Base-by-base conservation (phyloP, 495 filamentous ascomycete genomes). In the Glonium stellatum region DNA sequence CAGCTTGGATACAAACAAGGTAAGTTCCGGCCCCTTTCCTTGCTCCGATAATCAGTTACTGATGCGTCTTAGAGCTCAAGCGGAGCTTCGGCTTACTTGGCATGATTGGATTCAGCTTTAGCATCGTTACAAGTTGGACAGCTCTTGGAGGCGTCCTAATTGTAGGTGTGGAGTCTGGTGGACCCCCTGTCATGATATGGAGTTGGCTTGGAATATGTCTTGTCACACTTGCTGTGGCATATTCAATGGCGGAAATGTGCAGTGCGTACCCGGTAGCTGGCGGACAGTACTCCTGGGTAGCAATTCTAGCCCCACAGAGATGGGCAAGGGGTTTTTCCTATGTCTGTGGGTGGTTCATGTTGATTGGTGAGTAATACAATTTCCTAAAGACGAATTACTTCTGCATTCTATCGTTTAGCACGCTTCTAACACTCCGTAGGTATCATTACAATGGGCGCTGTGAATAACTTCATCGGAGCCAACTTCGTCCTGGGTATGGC, bases 81-180 rank as follows among this genome's bases (percentile, higher is more conserved):
- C 76, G 81, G 13, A 78, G 78, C 10, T 84, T 82, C 55, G 74
- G 81, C n/a, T 61, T 83, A 46, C 64, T 84, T 36, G 79, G 78
- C 50, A 84, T 84, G 80, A 73, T 84, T 50, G 81, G 80, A 3
- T 83, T 84, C 68, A 77, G 74, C 54, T 83, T 84, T 68, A 79
- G 75, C 54, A 78, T 84, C 48, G 80, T 84, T n/a, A 81, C 79
- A 48, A 75, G 73, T 66, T 83, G 81, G 80, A 79, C 74, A 10
- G 80, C 80, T 13, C 70, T 83, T 13, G 78, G 79, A 44, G 80
- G 80, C 54, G 79, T 80, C 3, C 77, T 84, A 23, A 80, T 83
- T 51, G 72, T 82, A 23, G 81, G 81, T 1, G 76, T 82, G 35
- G 76, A 75, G 25, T 74, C 78, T 23, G 80, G 80, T 35, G 80